Base-by-base conservation (phyloP, 176 grass and related monocot genomes). In the Neostapfia colusana region DNA sequence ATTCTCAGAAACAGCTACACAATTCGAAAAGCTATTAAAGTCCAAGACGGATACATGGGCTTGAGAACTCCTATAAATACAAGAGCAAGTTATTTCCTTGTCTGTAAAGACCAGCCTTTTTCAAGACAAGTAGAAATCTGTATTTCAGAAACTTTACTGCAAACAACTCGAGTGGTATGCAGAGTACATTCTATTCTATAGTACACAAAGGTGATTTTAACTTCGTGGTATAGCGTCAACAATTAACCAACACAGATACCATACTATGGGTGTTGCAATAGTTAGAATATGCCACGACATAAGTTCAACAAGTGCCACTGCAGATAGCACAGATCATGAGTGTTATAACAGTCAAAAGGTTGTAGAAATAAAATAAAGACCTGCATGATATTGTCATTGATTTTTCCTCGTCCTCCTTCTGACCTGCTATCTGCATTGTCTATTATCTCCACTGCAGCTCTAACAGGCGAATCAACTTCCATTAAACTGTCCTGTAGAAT, bases 401-500 rank as follows among this genome's bases (percentile, higher is more conserved):
- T 17, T 69, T 40, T 79, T 69, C 24, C 62, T 69, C 60, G 63
- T 41, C 73, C 89, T 65, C 53, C 62, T 57, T 87, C 85, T 21
- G 73, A 64, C 15, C 0, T 25, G 31, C 62, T 63, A 73, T 43
- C 31, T 65, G 46, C 26, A 27, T 38, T 43, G 11, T 78, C 85
- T 78, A 55, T 79, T 28, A 68, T 69, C 43, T 77, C 62, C 55
- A 70, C 27, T 56, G 70, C 35, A 78, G 72, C 58, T 69, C 60
- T 73, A 63, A 76, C 40, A 75, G 81, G 78, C 0, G 24, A 20
- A 88, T 91, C 81, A 84, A 84, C 71, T 73, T 90, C 82, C 76
- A 87, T 87, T 18, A 73, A 64, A 81, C 62, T 74, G 54, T 70
- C 73, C 89, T 91, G 85, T 46, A 82, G 53, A 87, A 63, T 46